phyloP scores from a whole-genome alignment of 2,329 filamentous ascomycete genomes.

The Pleurostoma richardsiae region DNA sequence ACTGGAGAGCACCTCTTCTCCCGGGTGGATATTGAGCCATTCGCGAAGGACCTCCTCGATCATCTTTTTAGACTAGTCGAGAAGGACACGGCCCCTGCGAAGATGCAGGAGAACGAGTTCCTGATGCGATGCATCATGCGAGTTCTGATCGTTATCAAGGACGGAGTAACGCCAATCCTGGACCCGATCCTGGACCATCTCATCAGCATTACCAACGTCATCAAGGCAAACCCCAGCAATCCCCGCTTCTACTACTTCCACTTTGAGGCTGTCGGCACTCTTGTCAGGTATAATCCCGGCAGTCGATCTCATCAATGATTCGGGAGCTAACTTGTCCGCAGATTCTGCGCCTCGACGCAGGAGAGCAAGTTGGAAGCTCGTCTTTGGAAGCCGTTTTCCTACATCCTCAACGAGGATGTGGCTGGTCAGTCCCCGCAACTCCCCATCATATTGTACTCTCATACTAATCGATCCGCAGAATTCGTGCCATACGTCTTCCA shows the following conservation, averaged over 20 bases:
- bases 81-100: constrained; percentile 76
- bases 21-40: constrained; percentile 69
- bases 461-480: constrained; percentile 48
- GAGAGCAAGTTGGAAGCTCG: constrained; percentile 72
- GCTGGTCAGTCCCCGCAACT: constrained; percentile 50
- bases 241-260: constrained; percentile 98
- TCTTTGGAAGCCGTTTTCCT: constrained; percentile 78
- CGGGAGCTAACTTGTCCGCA: constrained; percentile 20
- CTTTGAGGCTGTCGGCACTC: constrained; percentile 88
- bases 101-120: constrained; percentile 98
- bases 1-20: constrained; percentile 74
- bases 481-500: constrained; percentile 98
- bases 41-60: constrained; percentile 79
- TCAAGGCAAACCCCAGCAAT: constrained; percentile 93
- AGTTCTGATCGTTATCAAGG: constrained; percentile 88
- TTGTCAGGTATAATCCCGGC: constrained; percentile 56
- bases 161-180: constrained; percentile 67
- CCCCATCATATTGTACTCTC: background rate
- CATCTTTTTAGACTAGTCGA: constrained; percentile 91
- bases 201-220: constrained; percentile 84
- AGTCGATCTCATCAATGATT: background rate
- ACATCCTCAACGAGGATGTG: constrained; percentile 75
- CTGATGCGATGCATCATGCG: constrained; percentile 98
- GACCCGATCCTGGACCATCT: constrained; percentile 80
- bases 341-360: constrained; percentile 62